Evolutionary conservation across 2,329 filamentous ascomycete genomes (phyloP), one percentile per base, ranked within the genome.

Genomic region (Fusarium buxicola): DNA sequence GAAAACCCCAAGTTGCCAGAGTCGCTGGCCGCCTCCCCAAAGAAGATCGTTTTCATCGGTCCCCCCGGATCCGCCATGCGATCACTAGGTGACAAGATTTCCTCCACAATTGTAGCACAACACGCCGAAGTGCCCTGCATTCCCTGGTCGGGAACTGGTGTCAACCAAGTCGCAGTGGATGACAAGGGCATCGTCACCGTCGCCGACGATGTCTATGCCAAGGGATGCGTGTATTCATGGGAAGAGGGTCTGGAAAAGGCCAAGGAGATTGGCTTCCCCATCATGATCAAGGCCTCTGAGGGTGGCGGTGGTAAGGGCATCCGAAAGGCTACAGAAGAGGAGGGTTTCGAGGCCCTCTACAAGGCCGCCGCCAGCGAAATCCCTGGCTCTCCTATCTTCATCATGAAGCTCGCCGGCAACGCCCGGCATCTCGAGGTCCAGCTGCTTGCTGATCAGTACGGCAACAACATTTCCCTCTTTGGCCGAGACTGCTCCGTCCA

Each of bases 211-310:
- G 74, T 96, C 57, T 99, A 99, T 78, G 85, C 89, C 71, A 91
- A 94, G 79, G 95, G 95, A 63, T 99, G 95, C 78, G 95, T 96
- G 43, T 87, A 87, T 74, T 93, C 91, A 18, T 93, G 92, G 78
- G 83, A 97, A 78, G 93, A 99, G 80, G 95, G 94, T 80, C 86
- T 99, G 46, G 81, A 86, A 73, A 93, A 91, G 74, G 95, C 95
- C 58, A 88, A 86, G 76, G 86, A 92, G 74, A 99, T 99, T 76
- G 95, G 95, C 68, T 99, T 99, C 82, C 95, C 95, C 13, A 91
- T 99, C 83, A 99, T 99, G 95, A 92, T 99, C 78, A 99, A 99
- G 84, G 95, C 95, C n/a, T 98, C 95, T 3, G 95, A 99, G 83
- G 95, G 95, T 81, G 95, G 95, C 82, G 95, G 95, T 81, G 95